A percentile compares a stretch with the other conserved stretches of the same genome.
phyloP scores from a whole-genome alignment of 495 filamentous ascomycete genomes.

The Penicillium coffeae region DNA sequence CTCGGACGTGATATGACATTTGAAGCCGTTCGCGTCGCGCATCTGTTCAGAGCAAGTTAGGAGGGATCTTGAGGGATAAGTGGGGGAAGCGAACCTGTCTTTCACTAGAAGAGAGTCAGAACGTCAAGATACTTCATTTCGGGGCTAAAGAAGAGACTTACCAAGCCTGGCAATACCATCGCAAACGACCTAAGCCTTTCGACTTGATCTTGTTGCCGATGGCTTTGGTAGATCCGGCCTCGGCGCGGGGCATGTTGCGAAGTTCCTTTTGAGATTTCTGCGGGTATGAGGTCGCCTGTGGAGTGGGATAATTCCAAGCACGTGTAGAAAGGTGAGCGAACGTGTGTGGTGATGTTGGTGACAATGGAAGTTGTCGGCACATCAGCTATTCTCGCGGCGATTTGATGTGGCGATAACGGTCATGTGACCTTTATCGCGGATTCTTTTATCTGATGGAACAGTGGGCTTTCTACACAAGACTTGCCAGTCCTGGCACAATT shows the following conservation, averaged over 20 bases:
- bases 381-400: too few relatives aligned
- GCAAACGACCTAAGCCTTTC: slow-evolving; percentile 16
- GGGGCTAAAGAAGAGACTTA: neutral
- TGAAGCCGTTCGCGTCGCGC: slow-evolving; percentile 53
- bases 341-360: too few relatives aligned
- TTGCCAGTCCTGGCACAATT: too few relatives aligned
- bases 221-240: slow-evolving; percentile 81
- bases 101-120: neutral
- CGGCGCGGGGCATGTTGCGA: slow-evolving; percentile 75
- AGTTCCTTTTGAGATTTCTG: neutral
- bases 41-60: slow-evolving; percentile 25
- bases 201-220: slow-evolving; percentile 82
- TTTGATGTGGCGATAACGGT: too few relatives aligned
- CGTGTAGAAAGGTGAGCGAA: too few relatives aligned
- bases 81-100: neutral
- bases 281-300: too few relatives aligned
- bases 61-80: neutral
- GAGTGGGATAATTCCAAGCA: too few relatives aligned
- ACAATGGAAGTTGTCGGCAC: too few relatives aligned
- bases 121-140: too few relatives aligned
- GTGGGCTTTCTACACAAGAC: too few relatives aligned
- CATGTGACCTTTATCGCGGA: too few relatives aligned
- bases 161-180: slow-evolving; percentile 58
- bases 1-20: slow-evolving; percentile 73
- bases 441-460: too few relatives aligned